Evolutionary conservation across 768 basidiomycete genomes (phyloP), one percentile per base, ranked within the genome.

Genomic region (Russula griseocarnosa): DNA sequence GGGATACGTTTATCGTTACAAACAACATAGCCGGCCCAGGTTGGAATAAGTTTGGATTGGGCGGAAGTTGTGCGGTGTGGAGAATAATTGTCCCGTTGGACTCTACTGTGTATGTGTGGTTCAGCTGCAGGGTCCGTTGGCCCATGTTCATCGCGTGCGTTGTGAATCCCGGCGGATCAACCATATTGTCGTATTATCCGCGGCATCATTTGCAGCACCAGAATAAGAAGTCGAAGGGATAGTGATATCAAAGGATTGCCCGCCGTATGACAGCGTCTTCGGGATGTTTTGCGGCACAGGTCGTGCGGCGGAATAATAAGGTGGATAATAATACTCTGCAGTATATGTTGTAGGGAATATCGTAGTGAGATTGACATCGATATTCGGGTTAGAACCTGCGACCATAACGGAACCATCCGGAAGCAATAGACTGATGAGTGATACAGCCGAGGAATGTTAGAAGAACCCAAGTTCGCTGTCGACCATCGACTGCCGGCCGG

Each of bases 371-470:
- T 88, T 86, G 65, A 88, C 87, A 69, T 98, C 94, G 38, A 89
- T 79, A 71, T 95, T 95, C 1, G 95, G 94, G 76, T 98, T 98
- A 36, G 92, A 93, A 8, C 96, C 96, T 34, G 92, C 92, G 67
- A 96, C 82, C 55, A 97, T 74, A 42, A 98, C 86, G 3, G 90
- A 90, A 1, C 84, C 91, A 64, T 90, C 94, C 10, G 93, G 88
- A 18, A 98, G 83, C 28, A 98, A 82, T n/a, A 95, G 82, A 10
- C 94, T 0, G 84, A 83, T 0, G 94, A 96, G 76, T 98, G 96
- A 75, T 98, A 98, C 71, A 98, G 74, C 59, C 94, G 81, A 51
- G 94, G 79, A 63, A 94, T 87, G 16, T 68, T 79, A 0, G 88
- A 86, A 0, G 83, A 78, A 6, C 72, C 71, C 9, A 94, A 74